Conservation (phyloP, 306 rosid genomes). For the Comarum palustre region DNA sequence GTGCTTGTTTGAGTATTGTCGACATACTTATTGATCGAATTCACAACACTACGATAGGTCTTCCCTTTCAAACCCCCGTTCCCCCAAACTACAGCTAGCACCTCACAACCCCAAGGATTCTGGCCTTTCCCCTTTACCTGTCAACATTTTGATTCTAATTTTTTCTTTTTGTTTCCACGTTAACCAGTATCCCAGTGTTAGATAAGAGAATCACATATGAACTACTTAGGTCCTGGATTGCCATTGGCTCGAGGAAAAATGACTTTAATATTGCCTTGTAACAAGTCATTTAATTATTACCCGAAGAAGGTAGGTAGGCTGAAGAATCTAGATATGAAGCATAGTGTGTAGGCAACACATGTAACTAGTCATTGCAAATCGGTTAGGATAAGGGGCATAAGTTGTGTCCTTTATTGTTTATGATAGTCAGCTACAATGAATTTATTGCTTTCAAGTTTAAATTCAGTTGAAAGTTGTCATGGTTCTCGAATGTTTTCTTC, state of each 20-base stretch:
- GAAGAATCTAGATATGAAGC: background rate
- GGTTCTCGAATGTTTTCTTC: slow-evolving; percentile 17
- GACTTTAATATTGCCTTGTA: background rate
- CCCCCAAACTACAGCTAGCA: too few relatives aligned
- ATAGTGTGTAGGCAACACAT: background rate
- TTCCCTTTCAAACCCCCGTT: too few relatives aligned
- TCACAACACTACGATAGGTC: too few relatives aligned
- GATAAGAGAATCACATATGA: background rate
- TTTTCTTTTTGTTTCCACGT: background rate
- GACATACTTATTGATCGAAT: too few relatives aligned
- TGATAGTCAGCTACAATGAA: background rate
- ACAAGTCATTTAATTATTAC: background rate
- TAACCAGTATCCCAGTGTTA: background rate
- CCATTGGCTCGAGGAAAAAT: background rate
- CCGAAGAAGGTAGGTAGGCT: background rate
- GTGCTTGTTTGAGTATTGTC: too few relatives aligned
- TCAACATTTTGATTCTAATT: background rate
- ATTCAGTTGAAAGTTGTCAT: background rate
- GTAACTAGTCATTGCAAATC: background rate
- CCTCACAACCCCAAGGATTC: too few relatives aligned
- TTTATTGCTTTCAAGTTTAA: background rate
- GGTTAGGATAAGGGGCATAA: background rate
- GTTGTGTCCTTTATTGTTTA: background rate
- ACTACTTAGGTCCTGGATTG: background rate
- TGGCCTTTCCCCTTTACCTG: background rate